Percentiles rank a stretch among this genome's conserved stretches.
Conservation (phyloP, 2,329 filamentous ascomycete species). For the Zalaria obscura region DNA sequence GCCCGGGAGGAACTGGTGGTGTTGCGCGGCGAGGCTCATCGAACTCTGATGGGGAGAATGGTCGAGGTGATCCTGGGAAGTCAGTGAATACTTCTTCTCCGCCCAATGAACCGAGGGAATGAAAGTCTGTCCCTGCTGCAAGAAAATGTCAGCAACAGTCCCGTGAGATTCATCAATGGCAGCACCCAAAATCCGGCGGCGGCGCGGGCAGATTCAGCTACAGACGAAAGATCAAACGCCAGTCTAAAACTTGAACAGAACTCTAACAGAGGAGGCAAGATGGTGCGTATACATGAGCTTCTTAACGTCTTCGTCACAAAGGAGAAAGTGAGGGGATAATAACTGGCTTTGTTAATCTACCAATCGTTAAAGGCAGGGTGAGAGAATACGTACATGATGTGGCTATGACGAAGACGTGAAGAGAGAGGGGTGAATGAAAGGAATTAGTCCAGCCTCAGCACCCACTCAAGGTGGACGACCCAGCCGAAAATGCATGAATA, state of each 20-base stretch:
- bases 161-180: too few species aligned
- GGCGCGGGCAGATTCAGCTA: too few species aligned
- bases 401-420: conserved; percentile 6
- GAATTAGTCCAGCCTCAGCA: background rate
- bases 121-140: too few species aligned
- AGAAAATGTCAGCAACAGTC: too few species aligned
- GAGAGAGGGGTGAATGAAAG: conserved; percentile 5
- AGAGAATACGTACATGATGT: conserved; percentile 9
- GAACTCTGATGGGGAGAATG: background rate
- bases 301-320: conserved; percentile 5
- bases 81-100: too few species aligned
- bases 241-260: too few species aligned
- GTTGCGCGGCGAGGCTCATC: conserved; percentile 14
- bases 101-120: too few species aligned
- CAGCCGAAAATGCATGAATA: conserved; percentile 3
- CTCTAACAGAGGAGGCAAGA: too few species aligned
- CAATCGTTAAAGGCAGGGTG: conserved; percentile 8
- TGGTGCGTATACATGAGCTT: background rate
- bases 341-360: conserved; percentile 11
- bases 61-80: too few species aligned
- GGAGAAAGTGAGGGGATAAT: conserved; percentile 3
- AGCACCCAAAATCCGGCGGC: too few species aligned
- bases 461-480: conserved; percentile 2
- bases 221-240: too few species aligned
- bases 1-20: conserved; percentile 18